Percentiles rank a stretch among this genome's conserved stretches.
These are phyloP conservation scores for Microstegium vimineum DNA, from an alignment of 176 grass and related monocot species.

Conservation along the genomic window DNA sequence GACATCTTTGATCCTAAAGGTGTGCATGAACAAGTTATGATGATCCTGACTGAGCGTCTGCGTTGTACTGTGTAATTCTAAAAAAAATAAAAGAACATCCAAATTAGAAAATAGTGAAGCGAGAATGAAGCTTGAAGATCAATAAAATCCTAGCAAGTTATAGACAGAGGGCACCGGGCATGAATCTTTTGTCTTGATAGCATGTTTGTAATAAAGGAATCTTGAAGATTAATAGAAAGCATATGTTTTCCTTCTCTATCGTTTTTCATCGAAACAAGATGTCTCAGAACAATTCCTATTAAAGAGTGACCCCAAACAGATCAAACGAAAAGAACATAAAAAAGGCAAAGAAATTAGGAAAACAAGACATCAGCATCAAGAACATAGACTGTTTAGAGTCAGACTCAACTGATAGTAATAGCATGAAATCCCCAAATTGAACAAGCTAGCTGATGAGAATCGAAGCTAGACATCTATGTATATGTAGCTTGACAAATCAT, in stretches of 20 bases:
- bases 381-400: not conserved
- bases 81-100: not conserved
- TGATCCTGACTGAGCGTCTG: not conserved
- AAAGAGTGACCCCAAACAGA: not conserved
- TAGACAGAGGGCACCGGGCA: not conserved
- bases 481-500: not conserved
- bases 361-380: not conserved
- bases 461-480: not conserved
- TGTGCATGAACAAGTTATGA: not conserved
- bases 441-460: not conserved
- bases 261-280: not conserved
- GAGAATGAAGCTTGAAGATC: not conserved
- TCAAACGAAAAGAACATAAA: not conserved
- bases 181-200: not conserved
- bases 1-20: not conserved
- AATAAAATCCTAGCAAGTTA: not conserved
- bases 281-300: not conserved
- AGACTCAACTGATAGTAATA: not conserved
- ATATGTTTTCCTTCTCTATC: not conserved
- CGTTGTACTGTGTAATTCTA: too few species aligned
- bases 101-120: not conserved
- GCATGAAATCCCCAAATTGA: not conserved
- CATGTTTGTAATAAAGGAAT: not conserved
- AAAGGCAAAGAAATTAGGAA: not conserved
- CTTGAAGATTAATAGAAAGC: not conserved